Conservation (phyloP, 371 early-diverging fungal species). For the Syncephalastrum monosporum region DNA sequence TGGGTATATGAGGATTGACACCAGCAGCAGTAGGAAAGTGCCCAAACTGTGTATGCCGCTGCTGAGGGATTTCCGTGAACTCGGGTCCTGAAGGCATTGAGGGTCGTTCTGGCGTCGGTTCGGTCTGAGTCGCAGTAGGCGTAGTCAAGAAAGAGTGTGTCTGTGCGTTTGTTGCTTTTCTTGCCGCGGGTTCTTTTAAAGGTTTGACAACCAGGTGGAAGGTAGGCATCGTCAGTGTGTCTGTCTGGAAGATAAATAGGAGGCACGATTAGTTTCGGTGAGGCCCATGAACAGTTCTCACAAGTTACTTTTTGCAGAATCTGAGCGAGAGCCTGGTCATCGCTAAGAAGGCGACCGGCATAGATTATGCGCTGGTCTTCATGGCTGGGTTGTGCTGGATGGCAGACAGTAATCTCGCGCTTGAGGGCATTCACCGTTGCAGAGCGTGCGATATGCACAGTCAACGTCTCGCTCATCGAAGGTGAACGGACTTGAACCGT, state of each 20-base stretch:
- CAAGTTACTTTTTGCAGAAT: conserved; percentile 32
- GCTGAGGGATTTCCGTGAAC: too few relatives aligned
- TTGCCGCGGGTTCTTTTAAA: conserved; percentile 8
- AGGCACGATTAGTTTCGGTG: background rate
- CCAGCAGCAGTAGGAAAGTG: too few relatives aligned
- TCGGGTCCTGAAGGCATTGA: too few relatives aligned
- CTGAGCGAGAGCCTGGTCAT: conserved; percentile 21
- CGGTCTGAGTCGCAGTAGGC: too few relatives aligned
- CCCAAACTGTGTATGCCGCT: too few relatives aligned
- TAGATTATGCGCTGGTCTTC: conserved; percentile 45
- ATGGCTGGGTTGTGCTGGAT: conserved; percentile 37
- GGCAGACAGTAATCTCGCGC: conserved; percentile 24
- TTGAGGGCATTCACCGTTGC: conserved; percentile 31
- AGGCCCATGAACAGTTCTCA: background rate
- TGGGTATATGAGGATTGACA: too few relatives aligned
- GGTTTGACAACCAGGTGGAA: conserved; percentile 53
- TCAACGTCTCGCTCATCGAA: conserved; percentile 37
- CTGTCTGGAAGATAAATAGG: conserved; percentile 12
- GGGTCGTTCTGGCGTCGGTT: too few relatives aligned
- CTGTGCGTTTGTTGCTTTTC: conserved; percentile 2
- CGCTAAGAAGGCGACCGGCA: conserved; percentile 35
- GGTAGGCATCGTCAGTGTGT: conserved; percentile 24
- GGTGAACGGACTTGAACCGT: conserved; percentile 43
- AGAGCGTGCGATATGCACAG: conserved; percentile 14
- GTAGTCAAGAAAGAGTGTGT: too few relatives aligned